These are phyloP conservation scores for Phlyctochytrium bullatum DNA, from an alignment of 192 early-diverging fungal species.

Conservation along the genomic window DNA sequence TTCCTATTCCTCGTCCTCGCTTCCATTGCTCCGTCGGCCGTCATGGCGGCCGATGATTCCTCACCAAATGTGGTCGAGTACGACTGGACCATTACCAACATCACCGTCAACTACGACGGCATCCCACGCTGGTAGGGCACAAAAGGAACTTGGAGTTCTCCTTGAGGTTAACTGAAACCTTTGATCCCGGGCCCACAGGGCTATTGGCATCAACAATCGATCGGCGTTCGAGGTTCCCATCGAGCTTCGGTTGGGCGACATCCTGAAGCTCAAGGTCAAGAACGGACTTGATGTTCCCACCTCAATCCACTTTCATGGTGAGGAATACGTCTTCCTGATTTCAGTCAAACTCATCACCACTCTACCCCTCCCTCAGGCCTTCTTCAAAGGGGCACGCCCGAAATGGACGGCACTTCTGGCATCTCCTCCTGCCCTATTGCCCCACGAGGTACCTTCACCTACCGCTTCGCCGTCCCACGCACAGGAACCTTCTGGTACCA, in stretches of 20 bases:
- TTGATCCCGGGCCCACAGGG: background rate
- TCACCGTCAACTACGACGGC: constrained; percentile 10
- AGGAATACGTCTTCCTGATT: too few species aligned
- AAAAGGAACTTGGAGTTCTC: constrained; percentile 8
- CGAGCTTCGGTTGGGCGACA: constrained; percentile 18
- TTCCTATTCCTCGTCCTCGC: background rate
- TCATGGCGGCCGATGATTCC: too few species aligned
- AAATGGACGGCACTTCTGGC: constrained; percentile 68
- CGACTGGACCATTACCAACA: constrained; percentile 19
- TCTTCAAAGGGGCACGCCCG: constrained; percentile 67
- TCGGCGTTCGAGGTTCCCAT: constrained; percentile 2
- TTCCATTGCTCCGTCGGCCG: background rate
- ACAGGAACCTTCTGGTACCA: constrained; percentile 33
- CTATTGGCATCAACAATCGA: background rate
- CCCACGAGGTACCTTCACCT: constrained; percentile 62
- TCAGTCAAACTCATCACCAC: too few species aligned
- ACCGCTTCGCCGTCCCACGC: constrained; percentile 54
- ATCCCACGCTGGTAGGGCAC: constrained; percentile 14
- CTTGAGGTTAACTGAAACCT: background rate
- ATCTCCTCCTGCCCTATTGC: constrained; percentile 79
- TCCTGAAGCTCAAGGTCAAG: constrained; percentile 20
- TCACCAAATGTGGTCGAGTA: too few species aligned
- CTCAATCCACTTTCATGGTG: constrained; percentile 73
- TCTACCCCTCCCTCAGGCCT: too few species aligned
- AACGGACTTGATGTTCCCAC: constrained; percentile 44